Evolutionary conservation across 768 basidiomycete genomes (phyloP).

Genomic region (Cystofilobasidium bisporidii): DNA sequence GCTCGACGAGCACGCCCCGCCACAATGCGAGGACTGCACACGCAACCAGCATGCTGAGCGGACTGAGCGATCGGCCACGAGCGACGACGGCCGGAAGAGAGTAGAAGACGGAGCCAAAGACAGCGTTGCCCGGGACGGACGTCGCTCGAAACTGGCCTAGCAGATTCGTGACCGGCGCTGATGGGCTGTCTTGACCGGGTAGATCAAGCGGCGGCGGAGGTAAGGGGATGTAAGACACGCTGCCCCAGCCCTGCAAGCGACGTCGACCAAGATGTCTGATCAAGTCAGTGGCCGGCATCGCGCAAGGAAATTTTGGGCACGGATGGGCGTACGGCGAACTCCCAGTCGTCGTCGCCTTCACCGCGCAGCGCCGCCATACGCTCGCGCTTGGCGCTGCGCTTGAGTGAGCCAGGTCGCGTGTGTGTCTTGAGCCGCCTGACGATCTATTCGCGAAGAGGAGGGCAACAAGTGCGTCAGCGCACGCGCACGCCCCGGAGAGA

Average conservation of each 20-base stretch:
- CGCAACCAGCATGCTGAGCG: constrained; percentile 58
- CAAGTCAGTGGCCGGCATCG: not conserved
- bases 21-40: constrained; percentile 57
- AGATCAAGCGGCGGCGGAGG: not conserved
- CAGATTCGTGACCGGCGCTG: constrained; percentile 41
- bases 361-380: not conserved
- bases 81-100: constrained; percentile 57
- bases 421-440: constrained; percentile 18
- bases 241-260: constrained; percentile 48
- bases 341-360: constrained; percentile 44
- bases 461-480: no score
- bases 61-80: constrained; percentile 45
- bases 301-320: not conserved
- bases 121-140: constrained; percentile 49
- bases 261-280: no score
- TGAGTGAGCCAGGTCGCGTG: constrained; percentile 7
- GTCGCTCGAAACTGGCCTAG: constrained; percentile 51
- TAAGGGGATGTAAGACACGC: constrained; percentile 35
- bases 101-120: constrained; percentile 56
- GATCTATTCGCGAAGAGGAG: constrained; percentile 9
- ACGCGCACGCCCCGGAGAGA: no score
- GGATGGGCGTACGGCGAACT: constrained; percentile 51
- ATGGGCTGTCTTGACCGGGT: constrained; percentile 12
- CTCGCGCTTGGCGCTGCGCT: constrained; percentile 17
- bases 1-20: constrained; percentile 65